Conservation (phyloP, 176 grass and related monocot genomes). For the Cenchrus fungigraminus region DNA sequence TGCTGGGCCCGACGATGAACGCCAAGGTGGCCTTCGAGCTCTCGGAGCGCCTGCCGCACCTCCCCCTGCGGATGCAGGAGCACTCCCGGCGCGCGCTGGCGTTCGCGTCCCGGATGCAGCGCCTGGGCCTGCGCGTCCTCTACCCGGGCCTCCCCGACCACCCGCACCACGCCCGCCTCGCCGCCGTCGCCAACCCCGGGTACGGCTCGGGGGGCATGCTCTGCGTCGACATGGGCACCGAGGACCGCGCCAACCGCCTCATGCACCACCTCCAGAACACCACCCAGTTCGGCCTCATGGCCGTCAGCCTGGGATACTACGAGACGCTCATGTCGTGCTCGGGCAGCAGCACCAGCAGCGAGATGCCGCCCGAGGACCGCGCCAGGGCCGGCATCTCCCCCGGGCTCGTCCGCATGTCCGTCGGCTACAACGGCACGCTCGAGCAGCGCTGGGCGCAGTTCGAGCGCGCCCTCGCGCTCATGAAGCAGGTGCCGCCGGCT, state of each 20-base stretch:
- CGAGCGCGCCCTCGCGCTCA: constrained; percentile 73
- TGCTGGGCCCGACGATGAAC: constrained; percentile 95
- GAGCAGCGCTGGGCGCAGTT: constrained; percentile 96
- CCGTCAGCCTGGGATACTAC: constrained; percentile 93
- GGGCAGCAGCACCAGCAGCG: constrained; percentile 92
- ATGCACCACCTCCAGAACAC: constrained; percentile 99
- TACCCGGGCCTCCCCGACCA: constrained; percentile 88
- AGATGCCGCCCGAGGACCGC: constrained; percentile 79
- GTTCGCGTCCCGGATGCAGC: constrained; percentile 72
- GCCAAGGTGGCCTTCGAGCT: constrained; percentile 97
- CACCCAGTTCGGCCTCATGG: constrained; percentile 95
- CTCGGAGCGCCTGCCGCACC: constrained; percentile 82
- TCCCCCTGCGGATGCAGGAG: constrained; percentile 91
- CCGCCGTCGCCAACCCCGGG: constrained; percentile 55
- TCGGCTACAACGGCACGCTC: constrained; percentile 84
- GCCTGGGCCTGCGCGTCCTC: constrained; percentile 65
- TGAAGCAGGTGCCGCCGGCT: constrained; percentile 35
- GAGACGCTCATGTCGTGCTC: constrained; percentile 99
- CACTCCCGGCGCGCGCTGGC: constrained; percentile 74
- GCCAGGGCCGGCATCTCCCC: constrained; percentile 73
- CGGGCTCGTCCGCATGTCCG: constrained; percentile 84
- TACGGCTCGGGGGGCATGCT: constrained; percentile 95
- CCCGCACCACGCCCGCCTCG: constrained; percentile 75
- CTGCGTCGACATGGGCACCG: constrained; percentile 90
- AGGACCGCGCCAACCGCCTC: constrained; percentile 87